phyloP scores from a whole-genome alignment of 2,329 filamentous ascomycete species.

The Cladophialophora immunda region DNA sequence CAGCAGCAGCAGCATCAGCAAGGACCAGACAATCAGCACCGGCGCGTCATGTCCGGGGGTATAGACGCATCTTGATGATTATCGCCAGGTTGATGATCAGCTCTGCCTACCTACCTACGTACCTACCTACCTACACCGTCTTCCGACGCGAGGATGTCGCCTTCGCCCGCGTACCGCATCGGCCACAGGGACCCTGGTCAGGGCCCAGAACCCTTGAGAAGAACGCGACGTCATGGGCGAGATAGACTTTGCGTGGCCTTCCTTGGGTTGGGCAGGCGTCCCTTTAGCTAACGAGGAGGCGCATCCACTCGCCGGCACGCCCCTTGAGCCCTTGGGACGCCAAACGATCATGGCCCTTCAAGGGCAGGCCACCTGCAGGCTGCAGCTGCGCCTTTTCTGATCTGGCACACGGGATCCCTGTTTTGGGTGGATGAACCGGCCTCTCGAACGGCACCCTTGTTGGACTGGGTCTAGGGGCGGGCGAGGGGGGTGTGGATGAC shows the following conservation, averaged over 20 bases:
- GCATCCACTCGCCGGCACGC: slow-evolving; percentile 17
- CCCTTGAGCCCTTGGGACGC: neutral
- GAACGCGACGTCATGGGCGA: slow-evolving; percentile 22
- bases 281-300: slow-evolving; percentile 20
- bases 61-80: neutral
- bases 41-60: neutral
- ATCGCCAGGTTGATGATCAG: neutral
- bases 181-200: slow-evolving; percentile 6
- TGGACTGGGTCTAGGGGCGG: neutral
- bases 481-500: neutral
- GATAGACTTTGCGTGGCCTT: slow-evolving; percentile 14
- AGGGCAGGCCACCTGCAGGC: neutral
- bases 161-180: neutral
- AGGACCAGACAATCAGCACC: neutral
- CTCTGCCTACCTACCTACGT: no score
- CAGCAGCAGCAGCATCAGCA: no score
- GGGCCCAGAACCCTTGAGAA: slow-evolving; percentile 20
- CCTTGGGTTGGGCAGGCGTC: slow-evolving; percentile 4
- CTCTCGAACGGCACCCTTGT: neutral
- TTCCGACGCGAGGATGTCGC: slow-evolving; percentile 6
- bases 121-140: no score
- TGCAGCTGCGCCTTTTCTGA: neutral
- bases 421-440: slow-evolving; percentile 2
- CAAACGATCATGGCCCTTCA: slow-evolving; percentile 1
- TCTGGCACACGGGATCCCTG: neutral